Evolutionary conservation across 345 rosid genomes (phyloP).

Genomic region (Dipteronia dyeriana): DNA sequence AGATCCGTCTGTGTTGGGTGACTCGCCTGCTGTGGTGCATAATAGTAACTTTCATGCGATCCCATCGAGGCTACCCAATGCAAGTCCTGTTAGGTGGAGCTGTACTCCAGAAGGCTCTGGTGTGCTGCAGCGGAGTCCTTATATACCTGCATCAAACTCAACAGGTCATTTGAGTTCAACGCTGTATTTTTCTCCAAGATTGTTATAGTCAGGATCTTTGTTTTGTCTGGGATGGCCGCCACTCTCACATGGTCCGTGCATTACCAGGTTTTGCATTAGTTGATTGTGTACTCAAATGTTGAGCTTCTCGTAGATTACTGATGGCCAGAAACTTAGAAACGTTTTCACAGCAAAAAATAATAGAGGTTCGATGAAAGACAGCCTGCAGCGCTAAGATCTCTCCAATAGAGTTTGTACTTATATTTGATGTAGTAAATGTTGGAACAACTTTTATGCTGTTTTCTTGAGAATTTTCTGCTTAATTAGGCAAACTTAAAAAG

Average conservation of each 20-base stretch:
- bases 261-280: conserved; percentile 4
- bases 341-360: conserved; percentile 24
- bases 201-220: conserved; percentile 31
- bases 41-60: conserved; percentile 24
- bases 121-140: conserved; percentile 38
- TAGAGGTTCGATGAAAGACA: conserved; percentile 21
- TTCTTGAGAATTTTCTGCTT: conserved; percentile 29
- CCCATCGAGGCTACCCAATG: conserved; percentile 30
- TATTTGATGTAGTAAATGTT: conserved; percentile 22
- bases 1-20: conserved; percentile 27
- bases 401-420: conserved; percentile 28
- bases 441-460: conserved; percentile 27
- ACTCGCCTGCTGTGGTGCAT: conserved; percentile 18
- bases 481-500: conserved; percentile 19
- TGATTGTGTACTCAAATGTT: conserved; percentile 8
- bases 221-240: conserved; percentile 14
- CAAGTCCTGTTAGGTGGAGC: conserved; percentile 43
- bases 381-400: conserved; percentile 20
- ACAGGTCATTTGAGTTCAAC: conserved; percentile 36
- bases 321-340: conserved; percentile 15
- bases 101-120: conserved; percentile 39
- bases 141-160: conserved; percentile 35
- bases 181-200: conserved; percentile 43
- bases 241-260: conserved; percentile 10
- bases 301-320: conserved; percentile 17